Evolutionary conservation across 2,329 filamentous ascomycete genomes (phyloP), one percentile per base, ranked within the genome.

Genomic region (Keithomyces neogunnii): DNA sequence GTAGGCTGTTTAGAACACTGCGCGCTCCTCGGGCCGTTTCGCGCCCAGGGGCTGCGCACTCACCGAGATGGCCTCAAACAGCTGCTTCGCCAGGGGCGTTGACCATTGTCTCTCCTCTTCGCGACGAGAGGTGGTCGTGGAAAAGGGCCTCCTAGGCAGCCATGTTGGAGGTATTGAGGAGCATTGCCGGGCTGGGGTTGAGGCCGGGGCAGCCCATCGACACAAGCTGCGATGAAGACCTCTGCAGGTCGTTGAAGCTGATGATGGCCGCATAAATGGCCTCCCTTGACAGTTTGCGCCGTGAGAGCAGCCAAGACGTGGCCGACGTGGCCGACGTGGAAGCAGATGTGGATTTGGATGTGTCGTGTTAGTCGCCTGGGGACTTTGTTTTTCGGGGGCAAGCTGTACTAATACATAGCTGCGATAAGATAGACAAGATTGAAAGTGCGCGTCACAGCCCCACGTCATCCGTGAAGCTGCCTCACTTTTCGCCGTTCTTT

Each of bases 11-110:
- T 47, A 48, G 47, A n/a, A 36, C n/a, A 29, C 31, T 26, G 19
- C 3, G 5, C 11, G 32, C 7, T 42, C n/a, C 13, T 45, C 1
- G 42, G 10, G 29, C 3, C 31, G 49, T 13, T 5, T 6, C 32
- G 33, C 33, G 33, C 6, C 33, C 33, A 11, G 33, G 9, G 7
- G 2, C 8, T 28, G 45, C 26, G 38, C 3, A 55, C 66, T 50
- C 77, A 95, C 91, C 58, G 85, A 85, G 57, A 97, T 96, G 45
- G 90, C 91, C 66, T 91, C 84, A 51, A 85, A 86, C 47, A 97
- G 78, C 59, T 87, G 86, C 66, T 93, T 92, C 6, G 92, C 91
- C 55, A 99, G 72, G 11, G 92, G 91, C 3, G 92, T 99, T 2
- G 91, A 95, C 90, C 91, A 96, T 73, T 88, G 73, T 56, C 86